A percentile compares a stretch with the other conserved stretches of the same genome.
These are phyloP conservation scores for Paraphaeosphaeria sporulosa DNA, from an alignment of 2,329 filamentous ascomycete genomes.

Conservation along the genomic window DNA sequence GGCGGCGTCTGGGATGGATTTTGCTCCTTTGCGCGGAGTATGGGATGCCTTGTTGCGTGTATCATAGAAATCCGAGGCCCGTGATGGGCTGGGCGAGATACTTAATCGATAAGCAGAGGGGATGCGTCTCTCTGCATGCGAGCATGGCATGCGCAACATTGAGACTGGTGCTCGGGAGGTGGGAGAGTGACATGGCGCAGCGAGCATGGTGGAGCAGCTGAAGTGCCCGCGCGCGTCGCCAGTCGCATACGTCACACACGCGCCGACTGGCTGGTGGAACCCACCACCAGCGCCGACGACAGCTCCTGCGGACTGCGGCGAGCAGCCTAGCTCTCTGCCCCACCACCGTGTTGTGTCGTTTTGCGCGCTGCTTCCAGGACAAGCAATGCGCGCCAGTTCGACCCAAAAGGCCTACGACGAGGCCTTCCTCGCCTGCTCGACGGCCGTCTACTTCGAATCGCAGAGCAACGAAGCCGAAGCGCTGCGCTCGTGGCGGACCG, in stretches of 20 bases:
- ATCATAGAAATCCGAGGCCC: conserved; percentile 31
- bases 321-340: no score
- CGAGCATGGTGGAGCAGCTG: no score
- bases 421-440: conserved; percentile 92
- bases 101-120: conserved; percentile 42
- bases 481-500: conserved; percentile 86
- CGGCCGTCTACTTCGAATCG: conserved; percentile 89
- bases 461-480: conserved; percentile 93
- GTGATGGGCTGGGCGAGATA: conserved; percentile 22
- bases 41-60: conserved; percentile 33
- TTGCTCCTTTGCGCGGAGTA: conserved; percentile 31
- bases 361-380: not conserved
- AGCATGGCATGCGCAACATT: conserved; percentile 4
- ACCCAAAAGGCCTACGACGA: conserved; percentile 99
- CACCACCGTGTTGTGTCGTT: not conserved
- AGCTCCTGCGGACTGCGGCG: no score
- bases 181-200: not conserved
- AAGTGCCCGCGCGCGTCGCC: no score
- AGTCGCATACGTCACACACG: no score
- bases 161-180: not conserved
- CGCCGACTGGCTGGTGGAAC: no score
- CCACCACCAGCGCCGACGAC: no score
- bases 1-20: conserved; percentile 36
- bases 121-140: conserved; percentile 23
- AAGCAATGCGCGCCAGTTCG: conserved; percentile 64